Base-by-base conservation (phyloP, 768 basidiomycete species). In the Agaricus blazei region DNA sequence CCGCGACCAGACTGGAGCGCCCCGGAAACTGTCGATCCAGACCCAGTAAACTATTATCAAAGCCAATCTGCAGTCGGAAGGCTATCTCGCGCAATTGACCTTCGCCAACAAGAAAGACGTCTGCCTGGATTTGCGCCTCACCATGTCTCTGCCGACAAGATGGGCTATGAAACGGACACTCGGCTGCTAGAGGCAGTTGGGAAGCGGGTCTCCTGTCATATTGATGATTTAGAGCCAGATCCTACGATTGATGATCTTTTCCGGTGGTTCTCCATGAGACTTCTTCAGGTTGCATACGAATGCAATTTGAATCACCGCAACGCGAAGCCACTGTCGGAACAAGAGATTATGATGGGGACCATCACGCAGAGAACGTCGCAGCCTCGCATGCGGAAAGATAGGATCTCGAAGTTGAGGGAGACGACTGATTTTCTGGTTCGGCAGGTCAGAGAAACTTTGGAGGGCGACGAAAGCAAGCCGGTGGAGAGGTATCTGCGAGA, bases 321-420 rank as follows among this genome's bases (percentile, higher is more conserved):
- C 28, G 66, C 63, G 1, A 69, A 72, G 2, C 69, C 71, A 43
- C 67, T 86, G 1, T 77, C 76, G 11, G 84, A 87, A 60, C 83
- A 80, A 62, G 87, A 87, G 62, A 81, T 77, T 0, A 66, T 84
- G 3, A 65, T 86, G n/a, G 86, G 87, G 0, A 85, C 84, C 0
- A 87, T 87, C 52, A 70, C 79, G 0, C 82, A 83, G 14, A 83
- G 83, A 55, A 79, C 73, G 12, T 77, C 82, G 0, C 81, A 85
- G 60, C 74, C 76, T 8, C 72, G 81, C 5, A 73, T 70, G 58
- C 72, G 84, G 23, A 74, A 67, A 56, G 78, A 84, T 29, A 64
- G 73, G 28, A 85, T 83, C 59, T 70, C 79, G 3, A 75, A 74
- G 49, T 59, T 87, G 56, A 73, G 83, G 43, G 82, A 83, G 48